Conservation (phyloP, 306 rosid species). For the Spatholobus suberectus region DNA sequence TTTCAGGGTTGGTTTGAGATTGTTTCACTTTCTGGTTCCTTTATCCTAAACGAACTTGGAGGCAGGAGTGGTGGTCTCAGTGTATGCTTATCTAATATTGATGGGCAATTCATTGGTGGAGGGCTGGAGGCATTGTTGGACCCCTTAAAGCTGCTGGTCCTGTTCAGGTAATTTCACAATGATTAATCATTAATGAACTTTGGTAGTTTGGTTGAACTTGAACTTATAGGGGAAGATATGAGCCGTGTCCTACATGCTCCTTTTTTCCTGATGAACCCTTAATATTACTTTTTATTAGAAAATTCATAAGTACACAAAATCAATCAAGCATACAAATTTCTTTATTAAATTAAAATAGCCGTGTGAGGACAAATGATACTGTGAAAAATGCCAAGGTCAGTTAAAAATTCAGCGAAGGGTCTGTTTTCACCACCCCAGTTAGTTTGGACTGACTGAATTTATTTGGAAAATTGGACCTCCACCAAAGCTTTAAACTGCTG, state of each 20-base stretch:
- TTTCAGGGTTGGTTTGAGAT: slow-evolving; percentile 87
- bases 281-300: not conserved
- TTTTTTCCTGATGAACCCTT: slow-evolving; percentile 15
- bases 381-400: no score
- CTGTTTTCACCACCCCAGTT: no score
- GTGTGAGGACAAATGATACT: no score
- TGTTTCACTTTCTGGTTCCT: slow-evolving; percentile 84
- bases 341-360: not conserved
- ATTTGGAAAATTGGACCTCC: no score
- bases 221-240: slow-evolving; percentile 15
- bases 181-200: no score
- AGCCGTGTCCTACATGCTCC: slow-evolving; percentile 8
- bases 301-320: not conserved
- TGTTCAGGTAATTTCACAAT: slow-evolving; percentile 71
- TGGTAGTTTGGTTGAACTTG: not conserved
- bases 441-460: no score
- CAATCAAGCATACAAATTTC: not conserved
- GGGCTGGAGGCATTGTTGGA: slow-evolving; percentile 93
- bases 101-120: slow-evolving; percentile 91
- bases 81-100: slow-evolving; percentile 72
- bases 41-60: slow-evolving; percentile 69
- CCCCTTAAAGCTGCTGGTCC: slow-evolving; percentile 87
- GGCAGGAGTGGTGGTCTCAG: slow-evolving; percentile 83
- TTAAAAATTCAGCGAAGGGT: no score
- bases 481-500: no score